Evolutionary conservation across 2,329 filamentous ascomycete genomes (phyloP), one percentile per base, ranked within the genome.

Genomic region (Cryphonectria naterciae): DNA sequence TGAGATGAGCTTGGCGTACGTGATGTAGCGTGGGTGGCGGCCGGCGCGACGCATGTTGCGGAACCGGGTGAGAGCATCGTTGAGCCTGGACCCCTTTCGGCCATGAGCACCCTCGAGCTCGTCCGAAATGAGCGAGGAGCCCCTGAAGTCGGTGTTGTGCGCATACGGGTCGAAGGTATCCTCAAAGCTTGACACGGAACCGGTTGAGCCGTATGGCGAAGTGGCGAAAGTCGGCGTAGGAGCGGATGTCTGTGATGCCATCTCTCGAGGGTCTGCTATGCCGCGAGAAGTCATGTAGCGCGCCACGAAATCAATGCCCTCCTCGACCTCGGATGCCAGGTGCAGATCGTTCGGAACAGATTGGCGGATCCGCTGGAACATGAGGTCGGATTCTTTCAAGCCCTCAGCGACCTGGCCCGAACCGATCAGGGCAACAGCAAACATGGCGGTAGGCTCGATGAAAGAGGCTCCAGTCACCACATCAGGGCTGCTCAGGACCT

Each of bases 1-100:
- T 64, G 92, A 91, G 77, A 99, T 97, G 75, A 99, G 86, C 86
- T 98, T 98, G 65, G 95, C 94, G 77, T 98, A 98, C 1, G 95
- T 97, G 80, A 97, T 96, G 83, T 98, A 98, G 72, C 95, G 91
- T 67, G 95, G 94, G 79, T 98, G 94, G 78, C 94, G 91, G 74
- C 95, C 95, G 77, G 93, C 89, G 71, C 95, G 93, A 74, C 96
- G 94, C 85, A 98, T 97, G 83, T 97, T 97, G 79, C 91, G 93
- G 82, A 98, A 93, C 76, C 94, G 92, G 74, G 86, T 87, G 73
- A 98, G 83, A 49, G 94, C 93, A 74, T 97, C 94, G 74, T 91
- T 91, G 72, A 98, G 85, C 74, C 92, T 90, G 67, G 90, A 88
- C 32, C 90, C 91, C 75, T 91, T 89, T 71, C 92, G 90, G 65